These are phyloP conservation scores for Suillus lakei DNA, from an alignment of 768 basidiomycete species.

Conservation along the genomic window DNA sequence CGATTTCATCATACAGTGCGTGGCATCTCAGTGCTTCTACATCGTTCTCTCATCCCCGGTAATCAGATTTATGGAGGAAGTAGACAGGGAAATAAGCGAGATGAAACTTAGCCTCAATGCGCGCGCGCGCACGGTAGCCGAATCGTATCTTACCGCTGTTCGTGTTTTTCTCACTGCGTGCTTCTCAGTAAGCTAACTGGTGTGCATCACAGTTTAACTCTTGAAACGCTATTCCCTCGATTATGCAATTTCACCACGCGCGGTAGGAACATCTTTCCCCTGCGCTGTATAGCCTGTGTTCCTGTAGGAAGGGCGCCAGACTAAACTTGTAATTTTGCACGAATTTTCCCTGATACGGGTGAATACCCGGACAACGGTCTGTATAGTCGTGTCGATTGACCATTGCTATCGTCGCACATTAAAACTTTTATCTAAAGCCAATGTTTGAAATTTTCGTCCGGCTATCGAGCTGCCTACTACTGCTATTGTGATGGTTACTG, in stretches of 20 bases:
- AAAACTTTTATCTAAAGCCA: background rate
- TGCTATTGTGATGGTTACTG: background rate
- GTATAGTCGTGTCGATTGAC: background rate
- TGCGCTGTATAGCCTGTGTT: background rate
- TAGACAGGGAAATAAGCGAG: conserved; percentile 98
- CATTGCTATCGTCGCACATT: background rate
- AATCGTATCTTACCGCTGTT: conserved; percentile 93
- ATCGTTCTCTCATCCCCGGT: conserved; percentile 6
- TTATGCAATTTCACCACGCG: background rate
- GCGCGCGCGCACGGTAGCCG: conserved; percentile 94
- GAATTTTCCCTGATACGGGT: background rate
- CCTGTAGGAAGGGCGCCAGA: background rate
- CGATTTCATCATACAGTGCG: conserved; percentile 98
- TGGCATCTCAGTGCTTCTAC: conserved; percentile 21
- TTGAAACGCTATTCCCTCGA: conserved; percentile 14
- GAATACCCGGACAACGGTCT: background rate
- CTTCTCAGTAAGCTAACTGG: background rate
- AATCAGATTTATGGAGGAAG: conserved; percentile 95
- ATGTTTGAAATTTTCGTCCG: background rate
- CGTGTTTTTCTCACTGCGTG: conserved; percentile 31
- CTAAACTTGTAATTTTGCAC: conserved; percentile 1
- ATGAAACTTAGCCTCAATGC: conserved; percentile 98
- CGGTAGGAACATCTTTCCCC: background rate
- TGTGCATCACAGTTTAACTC: conserved; percentile 27
- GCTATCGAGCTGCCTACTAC: background rate